Evolutionary conservation across 345 rosid genomes (phyloP), one percentile per base, ranked within the genome.

Genomic region (Draba incana): DNA sequence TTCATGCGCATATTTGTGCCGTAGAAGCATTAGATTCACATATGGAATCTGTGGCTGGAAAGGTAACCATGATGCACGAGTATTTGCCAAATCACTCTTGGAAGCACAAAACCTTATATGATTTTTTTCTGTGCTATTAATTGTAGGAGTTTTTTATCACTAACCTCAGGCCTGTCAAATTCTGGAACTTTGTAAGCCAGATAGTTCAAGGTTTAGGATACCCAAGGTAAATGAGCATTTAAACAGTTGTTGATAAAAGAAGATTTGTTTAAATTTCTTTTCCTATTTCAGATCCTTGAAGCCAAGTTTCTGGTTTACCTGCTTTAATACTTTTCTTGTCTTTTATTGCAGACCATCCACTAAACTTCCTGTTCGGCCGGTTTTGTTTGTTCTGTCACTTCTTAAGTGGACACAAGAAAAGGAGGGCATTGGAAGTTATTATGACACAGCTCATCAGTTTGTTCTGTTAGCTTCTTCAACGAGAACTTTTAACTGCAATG

Each of bases 61-160:
- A 87, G 98, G 98, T 93, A 80, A 35, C 52, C 76, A 67, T 35
- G 16, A 63, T 16, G 31, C 52, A 59, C 16, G 27, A 6, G 61
- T 50, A 33, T 16, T 27, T 57, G 4, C 60, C 14, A 39, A 54
- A 63, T 30, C 16, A 31, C 28, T 39, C 30, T 23, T 44, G 38
- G 62, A 73, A 24, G 42, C 10, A 23, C 27, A 14, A 23, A n/a
- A 62, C 23, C 59, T 55, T 48, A 23, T 62, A 31, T 77, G 59
- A 71, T 71, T 30, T 69, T n/a, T 54, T 37, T 35, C 45, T 55
- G 64, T 68, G 67, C 69, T n/a, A 58, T 50, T 33, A 6, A 45
- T 47, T 93, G 80, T 76, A 94, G 98, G 96, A 87, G 28, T 94
- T 91, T 75, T 89, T 91, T 67, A 85, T 94, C 81, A 94, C 98